Conservation (phyloP, 2,329 filamentous ascomycete genomes). For the Thermothelomyces thermophilus region DNA sequence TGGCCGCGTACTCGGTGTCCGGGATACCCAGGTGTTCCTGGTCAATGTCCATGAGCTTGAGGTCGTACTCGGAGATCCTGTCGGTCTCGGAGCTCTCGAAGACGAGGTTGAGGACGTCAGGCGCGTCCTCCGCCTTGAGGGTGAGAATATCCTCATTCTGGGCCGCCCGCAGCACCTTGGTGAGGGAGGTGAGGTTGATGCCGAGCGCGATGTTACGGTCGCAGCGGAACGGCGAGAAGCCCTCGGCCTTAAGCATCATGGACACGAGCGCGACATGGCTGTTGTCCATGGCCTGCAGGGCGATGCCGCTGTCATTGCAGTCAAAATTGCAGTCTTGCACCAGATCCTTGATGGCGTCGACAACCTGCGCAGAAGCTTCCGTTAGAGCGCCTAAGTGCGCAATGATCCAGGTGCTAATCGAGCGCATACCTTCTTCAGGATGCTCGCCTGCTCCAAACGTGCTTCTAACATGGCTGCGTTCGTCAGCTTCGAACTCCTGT, state of each 20-base stretch:
- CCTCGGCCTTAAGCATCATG: slow-evolving; percentile 95
- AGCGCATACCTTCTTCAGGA: slow-evolving; percentile 80
- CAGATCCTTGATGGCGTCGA: slow-evolving; percentile 98
- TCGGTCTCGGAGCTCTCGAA: slow-evolving; percentile 89
- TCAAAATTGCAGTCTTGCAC: slow-evolving; percentile 99
- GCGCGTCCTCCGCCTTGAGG: slow-evolving; percentile 93
- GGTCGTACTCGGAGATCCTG: slow-evolving; percentile 95
- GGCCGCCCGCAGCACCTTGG: slow-evolving; percentile 91
- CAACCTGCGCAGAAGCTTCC: slow-evolving; percentile 57
- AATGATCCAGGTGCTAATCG: too few species aligned
- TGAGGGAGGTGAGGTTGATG: slow-evolving; percentile 92
- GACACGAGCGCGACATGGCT: slow-evolving; percentile 97
- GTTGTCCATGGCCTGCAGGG: slow-evolving; percentile 99
- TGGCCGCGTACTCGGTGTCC: slow-evolving; percentile 95
- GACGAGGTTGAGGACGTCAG: slow-evolving; percentile 88
- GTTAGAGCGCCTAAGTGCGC: background rate
- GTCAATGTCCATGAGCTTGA: slow-evolving; percentile 99
- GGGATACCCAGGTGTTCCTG: slow-evolving; percentile 98
- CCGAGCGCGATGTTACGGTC: slow-evolving; percentile 98
- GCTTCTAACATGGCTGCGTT: slow-evolving; percentile 62
- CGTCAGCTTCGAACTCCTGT: slow-evolving; percentile 12
- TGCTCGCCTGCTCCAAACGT: slow-evolving; percentile 85
- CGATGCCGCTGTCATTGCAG: slow-evolving; percentile 99
- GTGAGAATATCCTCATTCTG: slow-evolving; percentile 93
- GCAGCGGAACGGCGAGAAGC: slow-evolving; percentile 92